phyloP scores from a whole-genome alignment of 2,329 filamentous ascomycete genomes.

The Talaromyces sp. region DNA sequence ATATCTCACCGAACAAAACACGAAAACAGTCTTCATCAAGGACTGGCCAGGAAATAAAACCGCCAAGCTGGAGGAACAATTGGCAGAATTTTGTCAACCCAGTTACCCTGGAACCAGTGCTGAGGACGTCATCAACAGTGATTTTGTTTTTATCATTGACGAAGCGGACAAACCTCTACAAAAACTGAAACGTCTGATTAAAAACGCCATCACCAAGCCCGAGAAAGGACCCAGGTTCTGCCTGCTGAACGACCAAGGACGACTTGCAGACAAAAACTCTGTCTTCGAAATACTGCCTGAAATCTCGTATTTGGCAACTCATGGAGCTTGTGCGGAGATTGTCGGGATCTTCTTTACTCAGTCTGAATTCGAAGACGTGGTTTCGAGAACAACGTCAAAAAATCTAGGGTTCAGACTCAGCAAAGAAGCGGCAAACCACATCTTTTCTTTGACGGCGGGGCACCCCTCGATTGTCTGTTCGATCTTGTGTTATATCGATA shows the following conservation, averaged over 20 bases:
- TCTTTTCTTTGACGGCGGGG: constrained; percentile 5
- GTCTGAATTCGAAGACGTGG: neutral
- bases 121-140: neutral
- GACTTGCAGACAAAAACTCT: neutral
- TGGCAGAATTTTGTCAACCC: neutral
- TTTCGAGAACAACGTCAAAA: neutral
- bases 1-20: neutral
- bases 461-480: neutral
- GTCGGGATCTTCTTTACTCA: neutral
- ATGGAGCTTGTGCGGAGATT: neutral
- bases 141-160: constrained; percentile 4
- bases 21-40: constrained; percentile 1
- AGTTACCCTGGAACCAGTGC: neutral
- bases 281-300: constrained; percentile 2
- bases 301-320: constrained; percentile 2
- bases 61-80: neutral
- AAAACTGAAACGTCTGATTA: neutral
- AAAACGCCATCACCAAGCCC: neutral
- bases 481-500: constrained; percentile 1
- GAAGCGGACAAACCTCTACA: constrained; percentile 1
- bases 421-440: neutral
- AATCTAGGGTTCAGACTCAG: neutral
- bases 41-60: neutral
- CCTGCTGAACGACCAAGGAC: neutral
- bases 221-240: neutral